phyloP scores from a whole-genome alignment of 192 early-diverging fungal genomes.

The Entophlyctis luteolus region DNA sequence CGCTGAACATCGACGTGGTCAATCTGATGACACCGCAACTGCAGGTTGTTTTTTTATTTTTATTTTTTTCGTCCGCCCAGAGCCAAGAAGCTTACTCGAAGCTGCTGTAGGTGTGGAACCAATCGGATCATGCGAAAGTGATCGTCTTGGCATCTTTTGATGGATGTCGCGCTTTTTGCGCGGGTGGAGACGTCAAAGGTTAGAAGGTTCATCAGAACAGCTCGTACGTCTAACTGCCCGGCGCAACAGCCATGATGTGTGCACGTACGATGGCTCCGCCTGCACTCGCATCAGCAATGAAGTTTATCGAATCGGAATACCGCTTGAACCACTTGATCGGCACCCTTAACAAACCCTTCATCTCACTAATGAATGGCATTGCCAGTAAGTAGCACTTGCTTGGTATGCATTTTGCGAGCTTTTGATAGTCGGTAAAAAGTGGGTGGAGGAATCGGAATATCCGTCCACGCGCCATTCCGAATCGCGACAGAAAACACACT shows the following conservation, averaged over 20 bases:
- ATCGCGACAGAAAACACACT: constrained; percentile 93
- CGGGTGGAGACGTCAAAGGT: constrained; percentile 66
- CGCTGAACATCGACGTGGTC: constrained; percentile 82
- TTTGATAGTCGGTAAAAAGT: too few relatives aligned
- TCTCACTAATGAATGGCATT: constrained; percentile 79
- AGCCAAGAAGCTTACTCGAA: background rate
- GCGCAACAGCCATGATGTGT: background rate
- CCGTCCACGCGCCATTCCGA: constrained; percentile 91
- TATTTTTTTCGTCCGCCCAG: background rate
- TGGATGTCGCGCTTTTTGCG: constrained; percentile 77
- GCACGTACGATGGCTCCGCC: constrained; percentile 12
- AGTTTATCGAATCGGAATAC: constrained; percentile 92
- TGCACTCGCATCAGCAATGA: constrained; percentile 48
- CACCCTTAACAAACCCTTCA: constrained; percentile 79
- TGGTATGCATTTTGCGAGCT: too few relatives aligned
- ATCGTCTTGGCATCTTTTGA: constrained; percentile 77
- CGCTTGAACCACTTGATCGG: constrained; percentile 87
- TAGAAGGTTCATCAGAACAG: background rate
- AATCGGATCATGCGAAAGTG: constrained; percentile 81
- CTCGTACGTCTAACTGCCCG: background rate
- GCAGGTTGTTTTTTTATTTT: constrained; percentile 45
- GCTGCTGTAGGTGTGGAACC: constrained; percentile 86
- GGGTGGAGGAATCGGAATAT: constrained; percentile 96
- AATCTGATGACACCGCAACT: constrained; percentile 75
- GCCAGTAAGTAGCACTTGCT: too few relatives aligned